phyloP scores from a whole-genome alignment of 2,329 filamentous ascomycete species.

The Lasiodiplodia citricola region DNA sequence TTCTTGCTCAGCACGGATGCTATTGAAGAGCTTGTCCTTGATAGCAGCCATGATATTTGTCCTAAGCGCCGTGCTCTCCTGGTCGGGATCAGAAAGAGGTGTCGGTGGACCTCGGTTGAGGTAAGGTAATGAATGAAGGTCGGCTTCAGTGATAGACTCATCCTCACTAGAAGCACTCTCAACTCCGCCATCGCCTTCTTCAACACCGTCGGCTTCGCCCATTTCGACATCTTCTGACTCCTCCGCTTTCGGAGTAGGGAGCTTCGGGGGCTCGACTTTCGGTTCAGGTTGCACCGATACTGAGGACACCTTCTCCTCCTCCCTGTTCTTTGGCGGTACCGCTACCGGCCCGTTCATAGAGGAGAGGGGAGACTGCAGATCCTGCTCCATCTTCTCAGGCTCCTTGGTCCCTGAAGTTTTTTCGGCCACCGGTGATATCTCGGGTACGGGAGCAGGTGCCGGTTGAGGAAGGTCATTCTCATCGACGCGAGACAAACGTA shows the following conservation, averaged over 20 bases:
- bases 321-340: neutral
- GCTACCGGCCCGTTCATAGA: neutral
- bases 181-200: constrained; percentile 30
- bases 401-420: neutral
- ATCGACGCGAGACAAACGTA: constrained; percentile 47
- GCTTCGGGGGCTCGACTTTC: constrained; percentile 27
- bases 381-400: constrained; percentile 8
- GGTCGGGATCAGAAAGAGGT: constrained; percentile 50
- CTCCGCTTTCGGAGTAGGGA: constrained; percentile 43
- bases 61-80: constrained; percentile 44
- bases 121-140: constrained; percentile 52
- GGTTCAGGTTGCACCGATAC: neutral
- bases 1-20: constrained; percentile 38
- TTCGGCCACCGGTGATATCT: neutral
- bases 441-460: constrained; percentile 22
- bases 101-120: constrained; percentile 51
- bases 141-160: constrained; percentile 42
- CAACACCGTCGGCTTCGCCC: constrained; percentile 11
- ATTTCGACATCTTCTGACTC: constrained; percentile 38
- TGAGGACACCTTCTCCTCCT: constrained; percentile 13
- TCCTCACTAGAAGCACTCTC: constrained; percentile 20
- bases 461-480: constrained; percentile 36
- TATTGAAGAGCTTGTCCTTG: constrained; percentile 40
- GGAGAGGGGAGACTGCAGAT: neutral
- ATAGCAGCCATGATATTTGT: constrained; percentile 44